phyloP scores from a whole-genome alignment of 805 yeast species.

The Yamadazyma akitaensis region DNA sequence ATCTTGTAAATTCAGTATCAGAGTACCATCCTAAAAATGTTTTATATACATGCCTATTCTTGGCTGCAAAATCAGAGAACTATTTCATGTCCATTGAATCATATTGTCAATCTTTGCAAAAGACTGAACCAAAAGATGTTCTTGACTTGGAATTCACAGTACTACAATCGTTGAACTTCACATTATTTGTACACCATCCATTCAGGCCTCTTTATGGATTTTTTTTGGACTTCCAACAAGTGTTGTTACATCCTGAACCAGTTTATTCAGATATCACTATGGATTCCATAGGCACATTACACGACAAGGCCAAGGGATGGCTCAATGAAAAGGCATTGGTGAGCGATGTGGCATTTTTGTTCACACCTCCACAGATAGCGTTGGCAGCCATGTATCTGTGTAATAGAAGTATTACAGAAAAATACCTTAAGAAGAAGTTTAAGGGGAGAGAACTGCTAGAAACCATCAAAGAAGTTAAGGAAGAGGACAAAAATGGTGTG shows the following conservation, averaged over 20 bases:
- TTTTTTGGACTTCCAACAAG: slow-evolving; percentile 79
- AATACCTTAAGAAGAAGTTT: slow-evolving; percentile 67
- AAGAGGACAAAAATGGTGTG: slow-evolving; percentile 10
- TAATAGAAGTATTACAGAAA: slow-evolving; percentile 60
- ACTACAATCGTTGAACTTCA: slow-evolving; percentile 70
- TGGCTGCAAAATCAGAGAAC: slow-evolving; percentile 93
- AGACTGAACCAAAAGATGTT: slow-evolving; percentile 63
- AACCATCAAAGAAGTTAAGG: slow-evolving; percentile 9
- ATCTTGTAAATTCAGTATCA: slow-evolving; percentile 76
- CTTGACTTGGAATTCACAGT: slow-evolving; percentile 77
- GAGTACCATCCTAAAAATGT: slow-evolving; percentile 83
- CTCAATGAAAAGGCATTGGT: slow-evolving; percentile 62
- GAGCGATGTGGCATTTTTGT: slow-evolving; percentile 73
- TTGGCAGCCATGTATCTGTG: slow-evolving; percentile 74
- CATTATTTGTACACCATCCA: slow-evolving; percentile 85
- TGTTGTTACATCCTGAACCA: slow-evolving; percentile 24
- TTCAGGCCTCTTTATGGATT: slow-evolving; percentile 90
- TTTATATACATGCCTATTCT: slow-evolving; percentile 67
- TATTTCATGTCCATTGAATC: slow-evolving; percentile 81
- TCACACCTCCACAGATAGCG: slow-evolving; percentile 95
- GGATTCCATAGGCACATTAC: slow-evolving; percentile 58
- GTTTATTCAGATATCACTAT: slow-evolving; percentile 1
- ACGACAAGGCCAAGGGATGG: slow-evolving; percentile 66
- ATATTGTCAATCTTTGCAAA: slow-evolving; percentile 68
- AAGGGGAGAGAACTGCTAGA: slow-evolving; percentile 7